A percentile compares a stretch with the other conserved stretches of the same genome.
Evolutionary conservation across 371 early-diverging fungal genomes (phyloP).

Genomic region (Mucor lusitanicus): DNA sequence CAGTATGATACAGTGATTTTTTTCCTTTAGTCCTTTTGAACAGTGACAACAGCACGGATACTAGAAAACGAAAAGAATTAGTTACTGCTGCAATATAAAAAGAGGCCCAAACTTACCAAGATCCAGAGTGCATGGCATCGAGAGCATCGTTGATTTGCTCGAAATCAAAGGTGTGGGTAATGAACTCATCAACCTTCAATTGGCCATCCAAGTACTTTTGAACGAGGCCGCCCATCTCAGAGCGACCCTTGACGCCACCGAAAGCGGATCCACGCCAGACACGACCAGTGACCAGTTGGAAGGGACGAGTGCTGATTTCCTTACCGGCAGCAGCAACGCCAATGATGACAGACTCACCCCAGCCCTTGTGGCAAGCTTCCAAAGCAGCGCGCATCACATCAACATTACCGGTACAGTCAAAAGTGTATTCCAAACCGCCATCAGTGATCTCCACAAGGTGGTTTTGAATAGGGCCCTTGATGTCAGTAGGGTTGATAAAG

Average conservation of each 20-base stretch:
- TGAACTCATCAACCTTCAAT: slow-evolving; percentile 90
- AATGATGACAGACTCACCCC: slow-evolving; percentile 88
- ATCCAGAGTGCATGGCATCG: slow-evolving; percentile 83
- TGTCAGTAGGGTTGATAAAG: slow-evolving; percentile 87
- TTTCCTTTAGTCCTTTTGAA: slow-evolving; percentile 23
- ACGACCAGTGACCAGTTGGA: slow-evolving; percentile 93
- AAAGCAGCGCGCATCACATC: slow-evolving; percentile 94
- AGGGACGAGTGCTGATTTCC: slow-evolving; percentile 92
- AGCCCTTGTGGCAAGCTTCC: slow-evolving; percentile 93
- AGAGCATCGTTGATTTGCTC: slow-evolving; percentile 92
- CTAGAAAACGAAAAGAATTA: slow-evolving; percentile 37
- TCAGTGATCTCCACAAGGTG: slow-evolving; percentile 89
- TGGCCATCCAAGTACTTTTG: slow-evolving; percentile 80
- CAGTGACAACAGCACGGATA: slow-evolving; percentile 62
- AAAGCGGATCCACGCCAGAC: slow-evolving; percentile 97
- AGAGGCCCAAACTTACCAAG: slow-evolving; percentile 54
- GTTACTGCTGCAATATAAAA: not conserved
- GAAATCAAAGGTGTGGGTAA: slow-evolving; percentile 82
- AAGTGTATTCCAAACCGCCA: slow-evolving; percentile 95
- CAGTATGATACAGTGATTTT: too few species aligned
- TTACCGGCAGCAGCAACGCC: slow-evolving; percentile 93
- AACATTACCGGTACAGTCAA: slow-evolving; percentile 93
- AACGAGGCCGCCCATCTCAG: slow-evolving; percentile 89
- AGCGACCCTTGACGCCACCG: slow-evolving; percentile 95
- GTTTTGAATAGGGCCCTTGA: slow-evolving; percentile 77